These are phyloP conservation scores for Lecanoromycetidae sp. DNA, from an alignment of 2,329 filamentous ascomycete genomes.

Conservation along the genomic window DNA sequence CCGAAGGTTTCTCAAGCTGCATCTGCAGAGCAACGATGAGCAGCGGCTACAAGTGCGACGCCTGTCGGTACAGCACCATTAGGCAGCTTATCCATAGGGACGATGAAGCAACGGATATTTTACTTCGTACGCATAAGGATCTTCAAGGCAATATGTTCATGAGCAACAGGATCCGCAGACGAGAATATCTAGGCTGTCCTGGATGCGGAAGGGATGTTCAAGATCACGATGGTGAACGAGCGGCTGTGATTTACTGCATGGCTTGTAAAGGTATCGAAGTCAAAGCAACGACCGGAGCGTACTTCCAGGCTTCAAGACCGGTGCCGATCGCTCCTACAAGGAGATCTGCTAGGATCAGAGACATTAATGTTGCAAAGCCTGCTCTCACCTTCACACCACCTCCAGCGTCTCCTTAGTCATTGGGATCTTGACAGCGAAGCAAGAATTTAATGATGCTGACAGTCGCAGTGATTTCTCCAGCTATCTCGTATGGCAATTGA, in stretches of 20 bases:
- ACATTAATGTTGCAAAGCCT: not conserved
- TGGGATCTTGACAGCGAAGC: too few relatives aligned
- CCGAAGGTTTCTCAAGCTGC: not conserved
- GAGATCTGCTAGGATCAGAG: not conserved
- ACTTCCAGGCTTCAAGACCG: not conserved
- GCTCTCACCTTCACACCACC: not conserved
- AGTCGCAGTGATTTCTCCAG: too few relatives aligned
- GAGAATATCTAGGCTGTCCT: not conserved
- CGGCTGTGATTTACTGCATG: not conserved
- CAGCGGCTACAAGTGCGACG: not conserved
- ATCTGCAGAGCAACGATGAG: not conserved
- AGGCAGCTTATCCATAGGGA: not conserved
- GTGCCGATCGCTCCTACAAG: not conserved
- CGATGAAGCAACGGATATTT: not conserved
- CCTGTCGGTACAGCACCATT: not conserved
- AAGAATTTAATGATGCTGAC: too few relatives aligned
- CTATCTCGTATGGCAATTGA: too few relatives aligned
- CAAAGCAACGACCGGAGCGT: not conserved
- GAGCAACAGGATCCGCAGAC: not conserved
- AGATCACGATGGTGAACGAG: not conserved
- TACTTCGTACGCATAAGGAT: not conserved
- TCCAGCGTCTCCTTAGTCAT: too few relatives aligned
- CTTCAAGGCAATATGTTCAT: not conserved
- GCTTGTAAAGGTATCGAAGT: not conserved
- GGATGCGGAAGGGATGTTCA: not conserved